Evolutionary conservation across 192 early-diverging fungal species (phyloP), one percentile per base, ranked within the genome.

Genomic region (Umbelopsis sp.): DNA sequence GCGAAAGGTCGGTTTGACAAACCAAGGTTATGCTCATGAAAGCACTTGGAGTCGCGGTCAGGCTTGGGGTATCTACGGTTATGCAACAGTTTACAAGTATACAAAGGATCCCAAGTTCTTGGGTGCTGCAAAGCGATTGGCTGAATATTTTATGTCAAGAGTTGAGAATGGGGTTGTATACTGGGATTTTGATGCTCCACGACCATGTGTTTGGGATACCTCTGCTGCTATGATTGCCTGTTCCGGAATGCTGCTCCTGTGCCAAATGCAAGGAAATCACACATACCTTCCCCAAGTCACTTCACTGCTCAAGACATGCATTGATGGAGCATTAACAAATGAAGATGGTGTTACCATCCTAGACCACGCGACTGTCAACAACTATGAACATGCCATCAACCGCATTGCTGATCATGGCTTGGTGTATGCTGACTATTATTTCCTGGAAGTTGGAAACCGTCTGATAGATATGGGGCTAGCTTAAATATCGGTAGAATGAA

Each of bases 11-110:
- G 36, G 70, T 0, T 44, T 71, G 14, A 71, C 70, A 8, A 36
- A 54, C 25, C 70, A 71, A 25, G 70, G 70, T 20, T 62, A 62
- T 45, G 24, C 34, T 2, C 45, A 71, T 62, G 50, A 62, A 47
- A 71, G 70, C 70, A 71, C 70, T 36, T 71, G 70, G 70, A 71
- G 70, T 44, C 70, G 70, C 22, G 70, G 70, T 22, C 70, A 71
- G 14, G 70, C 70, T 10, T 71, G 70, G 70, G 70, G 53, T 1
- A 25, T 71, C 3, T 71, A 71, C 41, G 70, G 70, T 24, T 71
- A 43, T 8, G 70, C 70, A 21, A 71, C 54, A 21, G 70, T 71
- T 5, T 71, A 71, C 54, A 71, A 62, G 21, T 71, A 71, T 31
- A 71, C 70, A 12, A 54, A 71, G 26, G 70, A 71, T 36, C 51